Percentiles rank a stretch among this genome's conserved stretches.
Evolutionary conservation across 2,329 filamentous ascomycete species (phyloP).

Genomic region (Xylaria sp.): DNA sequence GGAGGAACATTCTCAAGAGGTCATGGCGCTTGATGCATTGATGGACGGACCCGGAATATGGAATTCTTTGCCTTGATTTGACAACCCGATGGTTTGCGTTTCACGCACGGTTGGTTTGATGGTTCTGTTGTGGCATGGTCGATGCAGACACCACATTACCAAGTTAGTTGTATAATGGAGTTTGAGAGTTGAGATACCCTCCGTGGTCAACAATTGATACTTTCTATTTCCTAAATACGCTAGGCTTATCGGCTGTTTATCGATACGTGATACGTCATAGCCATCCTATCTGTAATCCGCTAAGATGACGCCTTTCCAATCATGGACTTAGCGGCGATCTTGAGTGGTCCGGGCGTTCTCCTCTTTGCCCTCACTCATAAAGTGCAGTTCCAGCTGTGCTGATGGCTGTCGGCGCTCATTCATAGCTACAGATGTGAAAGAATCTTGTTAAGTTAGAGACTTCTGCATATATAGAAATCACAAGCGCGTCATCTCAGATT

Average conservation of each 20-base stretch:
- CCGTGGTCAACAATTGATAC: conserved; percentile 38
- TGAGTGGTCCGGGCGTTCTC: conserved; percentile 12
- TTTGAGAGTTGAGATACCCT: conserved; percentile 47
- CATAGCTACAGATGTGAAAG: conserved; percentile 18
- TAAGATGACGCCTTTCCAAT: conserved; percentile 25
- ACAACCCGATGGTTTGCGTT: conserved; percentile 4
- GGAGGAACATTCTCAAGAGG: conserved; percentile 4
- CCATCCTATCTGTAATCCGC: background rate
- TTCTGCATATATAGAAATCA: background rate
- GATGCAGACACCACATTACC: conserved; percentile 40
- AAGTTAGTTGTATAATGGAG: conserved; percentile 43
- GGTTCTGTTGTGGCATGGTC: conserved; percentile 11
- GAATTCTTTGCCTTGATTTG: conserved; percentile 18
- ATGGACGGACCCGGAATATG: conserved; percentile 18
- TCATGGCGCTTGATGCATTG: conserved; percentile 13
- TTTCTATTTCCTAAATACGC: conserved; percentile 28
- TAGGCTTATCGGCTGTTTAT: conserved; percentile 34
- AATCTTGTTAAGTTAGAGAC: conserved; percentile 10
- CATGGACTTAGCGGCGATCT: background rate
- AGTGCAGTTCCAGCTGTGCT: background rate
- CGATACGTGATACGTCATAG: conserved; percentile 28
- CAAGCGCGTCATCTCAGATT: background rate
- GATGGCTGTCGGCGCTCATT: background rate
- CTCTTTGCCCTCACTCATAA: background rate
- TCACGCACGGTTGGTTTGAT: conserved; percentile 1